A percentile compares a stretch with the other conserved stretches of the same genome.
Evolutionary conservation across 2,329 filamentous ascomycete species (phyloP).

Genomic region (Fusarium albosuccineum): DNA sequence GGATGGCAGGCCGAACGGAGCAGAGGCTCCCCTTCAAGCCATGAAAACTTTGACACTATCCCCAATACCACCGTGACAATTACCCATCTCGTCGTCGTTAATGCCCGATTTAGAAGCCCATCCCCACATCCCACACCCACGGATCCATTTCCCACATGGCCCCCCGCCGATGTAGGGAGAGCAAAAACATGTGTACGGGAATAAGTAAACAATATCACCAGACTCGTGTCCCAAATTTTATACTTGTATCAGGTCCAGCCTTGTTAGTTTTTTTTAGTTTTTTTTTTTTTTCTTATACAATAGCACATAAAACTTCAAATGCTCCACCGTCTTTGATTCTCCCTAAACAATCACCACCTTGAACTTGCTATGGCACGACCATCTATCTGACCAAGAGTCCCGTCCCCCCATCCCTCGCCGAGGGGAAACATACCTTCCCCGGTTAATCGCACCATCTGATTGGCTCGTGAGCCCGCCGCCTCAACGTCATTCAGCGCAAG

Average conservation of each 20-base stretch:
- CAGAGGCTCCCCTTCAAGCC: constrained; percentile 5
- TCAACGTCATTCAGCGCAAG: constrained; percentile 35
- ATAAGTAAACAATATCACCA: too few species aligned
- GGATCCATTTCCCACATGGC: constrained; percentile 31
- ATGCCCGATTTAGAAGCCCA: constrained; percentile 25
- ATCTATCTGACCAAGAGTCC: too few species aligned
- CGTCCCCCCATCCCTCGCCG: too few species aligned
- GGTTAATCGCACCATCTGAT: constrained; percentile 32
- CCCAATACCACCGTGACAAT: constrained; percentile 22
- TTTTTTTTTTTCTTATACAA: too few species aligned
- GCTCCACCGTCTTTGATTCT: too few species aligned
- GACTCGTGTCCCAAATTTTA: too few species aligned
- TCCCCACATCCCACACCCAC: constrained; percentile 32
- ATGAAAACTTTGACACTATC: constrained; percentile 18
- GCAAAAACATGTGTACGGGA: too few species aligned
- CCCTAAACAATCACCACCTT: too few species aligned
- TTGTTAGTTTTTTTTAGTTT: too few species aligned
- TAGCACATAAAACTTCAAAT: too few species aligned
- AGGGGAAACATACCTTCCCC: constrained; percentile 1
- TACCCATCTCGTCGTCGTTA: constrained; percentile 27
- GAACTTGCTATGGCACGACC: too few species aligned
- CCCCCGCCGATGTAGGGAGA: not conserved
- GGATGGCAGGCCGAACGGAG: not conserved
- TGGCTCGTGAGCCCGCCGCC: constrained; percentile 11
- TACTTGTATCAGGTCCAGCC: too few species aligned